Base-by-base conservation (phyloP, 2,329 filamentous ascomycete genomes). In the Aspergillus candidus region DNA sequence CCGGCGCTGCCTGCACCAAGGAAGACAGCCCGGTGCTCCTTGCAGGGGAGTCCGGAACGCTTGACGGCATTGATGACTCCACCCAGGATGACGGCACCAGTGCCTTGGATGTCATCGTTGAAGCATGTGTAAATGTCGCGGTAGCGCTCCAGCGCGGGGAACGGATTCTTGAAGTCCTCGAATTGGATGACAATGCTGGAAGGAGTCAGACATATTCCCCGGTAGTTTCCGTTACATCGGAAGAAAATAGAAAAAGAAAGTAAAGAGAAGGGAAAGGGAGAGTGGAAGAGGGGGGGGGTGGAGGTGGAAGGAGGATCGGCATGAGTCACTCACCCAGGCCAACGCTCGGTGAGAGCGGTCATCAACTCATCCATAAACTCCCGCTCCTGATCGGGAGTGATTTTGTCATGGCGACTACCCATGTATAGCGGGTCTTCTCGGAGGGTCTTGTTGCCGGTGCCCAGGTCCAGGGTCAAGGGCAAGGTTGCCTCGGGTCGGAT, bases 361-460 rank as follows among this genome's bases (percentile, higher is more conserved):
- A 98, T 97, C 74, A 98, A 84, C 75, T 97, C 93, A 63, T 97
- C 93, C 74, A 97, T 81, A 71, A 97, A 97, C 53, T 88, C 87
- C 65, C 84, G 82, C 72, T 94, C 88, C 58, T 91, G 83, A 41
- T 84, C 77, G 14, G 84, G 72, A 6, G 84, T 77, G 42, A 91
- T 79, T 63, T 94, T 91, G 70, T 85, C 86, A 57, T 85, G 80
- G 60, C 89, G 83, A 58, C 90, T 85, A 59, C 93, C 93, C 64
- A 97, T 82, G 75, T 97, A 98, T 31, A 97, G 76, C 79, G 86
- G 67, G 77, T 96, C 82, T 78, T 94, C 71, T 74, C 80, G 62
- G 55, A 82, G 70, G 39, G 72, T 62, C 70, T 82, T 75, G 66
- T 83, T 84, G 65, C 71, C 74, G 33, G 80, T 84, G 27, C 80